Evolutionary conservation across 2,329 filamentous ascomycete genomes (phyloP).

Genomic region (Talaromyces sp.): DNA sequence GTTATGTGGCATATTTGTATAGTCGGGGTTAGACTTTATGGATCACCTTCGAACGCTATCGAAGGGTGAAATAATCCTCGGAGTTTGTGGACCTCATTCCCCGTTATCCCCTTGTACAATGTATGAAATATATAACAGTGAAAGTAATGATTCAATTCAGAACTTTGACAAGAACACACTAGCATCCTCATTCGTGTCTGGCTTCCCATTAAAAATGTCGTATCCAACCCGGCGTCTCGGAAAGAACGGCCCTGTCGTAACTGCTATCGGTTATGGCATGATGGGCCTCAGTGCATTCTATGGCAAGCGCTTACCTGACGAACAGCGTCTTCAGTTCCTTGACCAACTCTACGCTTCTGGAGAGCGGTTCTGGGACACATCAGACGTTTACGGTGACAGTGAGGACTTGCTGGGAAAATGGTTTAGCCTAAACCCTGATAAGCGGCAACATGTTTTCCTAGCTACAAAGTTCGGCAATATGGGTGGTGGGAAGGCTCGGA

Average conservation of each 20-base stretch:
- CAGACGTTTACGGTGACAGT: slow-evolving; percentile 19
- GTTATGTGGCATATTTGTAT: no score
- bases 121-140: no score
- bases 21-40: no score
- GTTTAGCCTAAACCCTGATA: background rate
- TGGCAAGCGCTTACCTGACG: slow-evolving; percentile 33
- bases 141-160: no score
- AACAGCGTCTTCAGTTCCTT: slow-evolving; percentile 45
- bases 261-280: slow-evolving; percentile 10
- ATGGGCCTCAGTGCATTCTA: slow-evolving; percentile 23
- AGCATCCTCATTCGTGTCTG: no score
- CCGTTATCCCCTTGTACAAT: no score
- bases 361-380: slow-evolving; percentile 45
- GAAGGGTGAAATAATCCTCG: no score
- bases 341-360: slow-evolving; percentile 46
- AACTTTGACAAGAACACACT: no score
- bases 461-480: slow-evolving; percentile 3
- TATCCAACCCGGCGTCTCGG: background rate
- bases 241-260: slow-evolving; percentile 1
- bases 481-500: background rate
- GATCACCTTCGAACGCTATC: no score
- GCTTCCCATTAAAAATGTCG: no score
- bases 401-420: background rate
- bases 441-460: background rate
- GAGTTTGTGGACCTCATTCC: no score